These are phyloP conservation scores for Heritiera littoralis DNA, from an alignment of 345 rosid species.

Conservation along the genomic window DNA sequence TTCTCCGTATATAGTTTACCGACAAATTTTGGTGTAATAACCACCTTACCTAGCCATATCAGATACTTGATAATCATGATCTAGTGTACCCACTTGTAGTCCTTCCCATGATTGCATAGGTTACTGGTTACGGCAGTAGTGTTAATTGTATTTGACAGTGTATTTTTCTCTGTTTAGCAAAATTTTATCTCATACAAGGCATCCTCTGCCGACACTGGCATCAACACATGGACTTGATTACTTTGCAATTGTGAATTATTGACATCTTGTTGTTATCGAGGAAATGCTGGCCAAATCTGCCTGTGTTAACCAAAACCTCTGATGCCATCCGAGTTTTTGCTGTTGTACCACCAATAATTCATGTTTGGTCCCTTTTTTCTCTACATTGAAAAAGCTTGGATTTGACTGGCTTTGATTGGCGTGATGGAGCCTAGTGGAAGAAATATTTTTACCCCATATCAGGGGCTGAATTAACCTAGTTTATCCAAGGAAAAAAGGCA, in stretches of 20 bases:
- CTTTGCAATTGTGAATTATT: conserved; percentile 7
- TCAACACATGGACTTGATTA: not conserved
- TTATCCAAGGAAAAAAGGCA: not conserved
- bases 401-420: not conserved
- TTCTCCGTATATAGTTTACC: not conserved
- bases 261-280: not conserved
- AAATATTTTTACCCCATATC: not conserved
- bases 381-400: not conserved
- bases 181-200: not conserved
- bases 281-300: not conserved
- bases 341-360: not conserved
- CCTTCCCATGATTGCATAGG: not conserved
- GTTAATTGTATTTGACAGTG: too few species aligned
- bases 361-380: not conserved
- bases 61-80: not conserved
- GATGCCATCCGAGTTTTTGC: not conserved
- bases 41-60: not conserved
- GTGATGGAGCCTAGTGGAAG: not conserved
- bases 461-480: not conserved
- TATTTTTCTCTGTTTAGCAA: not conserved
- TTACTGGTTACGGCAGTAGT: not conserved
- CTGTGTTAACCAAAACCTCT: not conserved
- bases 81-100: not conserved
- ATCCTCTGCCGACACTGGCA: not conserved
- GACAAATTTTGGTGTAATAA: not conserved